Evolutionary conservation across 2,329 filamentous ascomycete species (phyloP), one percentile per base, ranked within the genome.

Genomic region (Metarhizium anisopliae): DNA sequence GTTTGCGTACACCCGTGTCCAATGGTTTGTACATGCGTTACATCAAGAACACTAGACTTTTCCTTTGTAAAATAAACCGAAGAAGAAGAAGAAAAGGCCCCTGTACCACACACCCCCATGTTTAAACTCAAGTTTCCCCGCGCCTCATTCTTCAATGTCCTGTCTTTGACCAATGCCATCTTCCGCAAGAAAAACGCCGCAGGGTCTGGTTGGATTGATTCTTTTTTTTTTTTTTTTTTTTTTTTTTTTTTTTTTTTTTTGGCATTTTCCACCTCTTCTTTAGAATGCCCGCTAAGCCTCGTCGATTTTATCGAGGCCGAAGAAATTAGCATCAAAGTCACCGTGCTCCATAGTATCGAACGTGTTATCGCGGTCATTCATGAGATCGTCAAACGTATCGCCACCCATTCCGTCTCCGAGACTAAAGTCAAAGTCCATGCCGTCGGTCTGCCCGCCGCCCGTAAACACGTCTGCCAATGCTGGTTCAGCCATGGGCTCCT

Each of bases 351-450:
- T 69, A 53, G 63, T 55, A 47, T 75, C 72, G 57, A 73, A 74
- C 7, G 63, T 71, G 56, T 69, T 70, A 53, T 70, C 68, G 20
- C 75, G 77, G 59, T 66, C 67, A 51, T 68, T 68, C 63, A 74
- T 81, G 57, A 81, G 66, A 57, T 80, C 75, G 57, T 81, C 75
- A 59, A 82, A 82, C 32, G 74, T 76, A 43, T 70, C 64, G 20
- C 70, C 69, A 20, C 62, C 64, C 52, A 66, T 59, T 38, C 67
- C 68, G 29, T 61, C 58, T 8, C 60, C 67, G 20, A 64, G 53
- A 47, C 64, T 66, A 55, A 71, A 69, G 55, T 68, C 66, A 55
- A 61, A 66, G 52, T 68, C 63, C 59, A 75, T 72, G 16, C 65
- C 72, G 55, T 75, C 72, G 50, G 66, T 65, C 51, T 66, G 70